Base-by-base conservation (phyloP, 1,284 basidiomycete species). In the Clitocybe nebularis region DNA sequence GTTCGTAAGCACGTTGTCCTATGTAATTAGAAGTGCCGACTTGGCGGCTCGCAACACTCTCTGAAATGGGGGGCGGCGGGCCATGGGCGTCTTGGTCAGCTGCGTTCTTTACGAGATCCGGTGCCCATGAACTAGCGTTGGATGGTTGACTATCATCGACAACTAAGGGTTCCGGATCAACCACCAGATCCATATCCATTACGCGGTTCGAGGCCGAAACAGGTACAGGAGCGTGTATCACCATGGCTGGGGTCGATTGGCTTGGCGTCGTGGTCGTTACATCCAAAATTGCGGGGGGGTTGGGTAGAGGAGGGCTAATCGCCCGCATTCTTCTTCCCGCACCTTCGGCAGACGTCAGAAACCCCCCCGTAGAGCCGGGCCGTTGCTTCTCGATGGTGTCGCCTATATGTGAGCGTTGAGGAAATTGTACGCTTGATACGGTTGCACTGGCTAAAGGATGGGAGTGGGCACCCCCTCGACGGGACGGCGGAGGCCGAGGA, bases 381-480 rank as follows among this genome's bases (percentile, higher is more conserved):
- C 47, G 37, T 9, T 51, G 39, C 13, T 34, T 38, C 19, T 47
- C 37, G n/a, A 43, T 23, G n/a, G 45, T 41, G 30, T 51, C 48
- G 21, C 49, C 45, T 7, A 50, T 41, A 22, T 47, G 46, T 28
- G 48, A 21, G 14, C 41, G 34, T 24, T 44, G 39, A 5, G 53
- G 53, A 16, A 53, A 54, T n/a, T 49, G 49, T 1, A 55, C 26
- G 13, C 44, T 48, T 13, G 53, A 54, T n/a, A 49, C 37, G 30
- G 33, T 36, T 5, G 28, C 39, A 14, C 43, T 39, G 1, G 34
- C 17, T 19, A 14, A 6, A 38, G 25, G 49, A 28, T 51, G 48
- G 4, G 49, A 56, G 38, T 55, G 59, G 1, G 68, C 66, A 46
- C 66, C 54, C 16, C 66, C 68, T 43, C 64, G 58, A 44, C 62